Evolutionary conservation across 78 protist genomes (phyloP), one percentile per base, ranked within the genome.

Genomic region (Dictyostelium capitatum): DNA sequence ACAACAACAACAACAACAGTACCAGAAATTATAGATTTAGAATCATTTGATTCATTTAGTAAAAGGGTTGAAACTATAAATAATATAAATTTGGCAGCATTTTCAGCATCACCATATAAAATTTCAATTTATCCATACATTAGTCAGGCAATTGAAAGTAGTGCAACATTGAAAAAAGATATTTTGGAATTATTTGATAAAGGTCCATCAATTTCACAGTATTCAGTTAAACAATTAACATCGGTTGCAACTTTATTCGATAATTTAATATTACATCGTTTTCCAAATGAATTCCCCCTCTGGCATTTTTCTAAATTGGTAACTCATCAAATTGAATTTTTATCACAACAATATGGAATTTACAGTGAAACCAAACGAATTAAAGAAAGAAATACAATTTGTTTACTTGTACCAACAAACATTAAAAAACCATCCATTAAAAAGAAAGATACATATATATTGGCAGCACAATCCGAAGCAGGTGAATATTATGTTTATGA

Each of bases 381-480:
- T 25, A 85, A 57, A 43, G 82, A 73, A 4, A 54, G 77, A 59
- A 43, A 30, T 19, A 73, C 54, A 23, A 75, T 85, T 10, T 85
- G 50, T 50, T 37, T 85, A 20, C 43, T 75, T 6, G 46, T 85
- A 23, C 82, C 78, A 28, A 47, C 28, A 6, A 30, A 6, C 20
- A 75, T 79, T 43, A 73, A 59, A 51, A 85, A 85, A 48, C 92
- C 92, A 51, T 85, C 92, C 2, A 85, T 53, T 28, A 73, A 79
- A 46, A 85, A 85, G 51, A 85, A 85, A 69, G 92, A 85, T 43
- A 54, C 30, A 9, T 75, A 46, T 48, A 85, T 85, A 59, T 79
- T 74, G 6, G 81, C 82, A 15, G 80, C 91, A 17, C 41, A 51
- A 30, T 25, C 80, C 15, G 70, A 72, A 19, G 72, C 82, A 25